Evolutionary conservation across 1,139 yeast species (phyloP).

Genomic region (Pichia sp.): DNA sequence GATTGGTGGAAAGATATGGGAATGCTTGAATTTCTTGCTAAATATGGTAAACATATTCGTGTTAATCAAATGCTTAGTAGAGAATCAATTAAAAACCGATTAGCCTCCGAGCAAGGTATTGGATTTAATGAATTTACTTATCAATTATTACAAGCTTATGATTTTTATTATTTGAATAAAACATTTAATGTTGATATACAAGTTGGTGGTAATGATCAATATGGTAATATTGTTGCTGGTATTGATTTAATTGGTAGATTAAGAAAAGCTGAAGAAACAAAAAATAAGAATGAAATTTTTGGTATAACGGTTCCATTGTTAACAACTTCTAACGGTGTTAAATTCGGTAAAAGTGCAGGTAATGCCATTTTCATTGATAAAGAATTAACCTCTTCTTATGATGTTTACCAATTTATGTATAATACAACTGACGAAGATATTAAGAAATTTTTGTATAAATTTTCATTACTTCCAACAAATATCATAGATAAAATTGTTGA

Average conservation of each 20-base stretch:
- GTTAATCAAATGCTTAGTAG: constrained; percentile 84
- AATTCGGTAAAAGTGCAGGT: constrained; percentile 96
- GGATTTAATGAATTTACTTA: constrained; percentile 94
- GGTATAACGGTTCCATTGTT: constrained; percentile 89
- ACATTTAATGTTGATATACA: constrained; percentile 60
- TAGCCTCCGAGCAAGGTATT: constrained; percentile 64
- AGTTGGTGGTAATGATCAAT: constrained; percentile 96
- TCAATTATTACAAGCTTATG: constrained; percentile 90
- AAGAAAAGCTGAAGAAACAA: constrained; percentile 22
- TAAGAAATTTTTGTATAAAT: constrained; percentile 58
- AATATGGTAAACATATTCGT: constrained; percentile 74
- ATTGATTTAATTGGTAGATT: constrained; percentile 76
- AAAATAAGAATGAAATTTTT: constrained; percentile 30
- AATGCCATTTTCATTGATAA: constrained; percentile 88
- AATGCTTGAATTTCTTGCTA: constrained; percentile 70
- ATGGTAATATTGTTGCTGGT: constrained; percentile 98
- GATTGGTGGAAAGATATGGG: constrained; percentile 82
- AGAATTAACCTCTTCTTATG: constrained; percentile 67
- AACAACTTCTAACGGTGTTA: constrained; percentile 85
- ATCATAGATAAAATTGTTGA: constrained; percentile 50
- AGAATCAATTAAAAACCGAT: constrained; percentile 76
- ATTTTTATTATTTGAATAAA: constrained; percentile 75
- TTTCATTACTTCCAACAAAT: constrained; percentile 67
- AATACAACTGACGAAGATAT: constrained; percentile 78
- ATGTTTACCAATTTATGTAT: constrained; percentile 79